Evolutionary conservation across 2,329 filamentous ascomycete species (phyloP).

Genomic region (Dactylonectria estremocensis): DNA sequence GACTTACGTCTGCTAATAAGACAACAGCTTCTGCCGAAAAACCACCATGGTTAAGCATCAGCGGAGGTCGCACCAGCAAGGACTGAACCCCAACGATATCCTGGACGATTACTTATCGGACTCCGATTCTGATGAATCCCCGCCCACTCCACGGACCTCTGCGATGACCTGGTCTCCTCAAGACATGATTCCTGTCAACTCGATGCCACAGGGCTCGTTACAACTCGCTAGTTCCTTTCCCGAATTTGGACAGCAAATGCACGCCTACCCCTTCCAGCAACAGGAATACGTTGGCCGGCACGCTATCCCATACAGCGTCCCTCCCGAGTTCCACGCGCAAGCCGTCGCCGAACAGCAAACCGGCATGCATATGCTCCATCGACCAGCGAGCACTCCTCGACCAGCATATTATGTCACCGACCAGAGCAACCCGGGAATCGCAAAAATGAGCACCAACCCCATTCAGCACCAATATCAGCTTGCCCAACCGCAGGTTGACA

Average conservation of each 20-base stretch:
- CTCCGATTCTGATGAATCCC: constrained; percentile 72
- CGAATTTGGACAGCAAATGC: constrained; percentile 68
- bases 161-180: constrained; percentile 67
- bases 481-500: constrained; percentile 63
- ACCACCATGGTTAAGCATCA: constrained; percentile 81
- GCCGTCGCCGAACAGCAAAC: constrained; percentile 62
- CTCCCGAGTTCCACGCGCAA: constrained; percentile 61
- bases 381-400: constrained; percentile 63
- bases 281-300: constrained; percentile 63
- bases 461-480: constrained; percentile 68
- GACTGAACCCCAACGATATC: constrained; percentile 68
- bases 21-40: constrained; percentile 77
- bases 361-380: constrained; percentile 64
- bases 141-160: constrained; percentile 70
- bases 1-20: constrained; percentile 38
- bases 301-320: constrained; percentile 59
- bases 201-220: constrained; percentile 55
- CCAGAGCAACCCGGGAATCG: constrained; percentile 73
- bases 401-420: constrained; percentile 72
- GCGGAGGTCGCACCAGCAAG: constrained; percentile 72
- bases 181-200: constrained; percentile 58
- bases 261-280: constrained; percentile 58
- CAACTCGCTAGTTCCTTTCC: constrained; percentile 69
- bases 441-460: constrained; percentile 71
- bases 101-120: constrained; percentile 70